Evolutionary conservation across 805 yeast species (phyloP).

Genomic region (Spathaspora arborariae): DNA sequence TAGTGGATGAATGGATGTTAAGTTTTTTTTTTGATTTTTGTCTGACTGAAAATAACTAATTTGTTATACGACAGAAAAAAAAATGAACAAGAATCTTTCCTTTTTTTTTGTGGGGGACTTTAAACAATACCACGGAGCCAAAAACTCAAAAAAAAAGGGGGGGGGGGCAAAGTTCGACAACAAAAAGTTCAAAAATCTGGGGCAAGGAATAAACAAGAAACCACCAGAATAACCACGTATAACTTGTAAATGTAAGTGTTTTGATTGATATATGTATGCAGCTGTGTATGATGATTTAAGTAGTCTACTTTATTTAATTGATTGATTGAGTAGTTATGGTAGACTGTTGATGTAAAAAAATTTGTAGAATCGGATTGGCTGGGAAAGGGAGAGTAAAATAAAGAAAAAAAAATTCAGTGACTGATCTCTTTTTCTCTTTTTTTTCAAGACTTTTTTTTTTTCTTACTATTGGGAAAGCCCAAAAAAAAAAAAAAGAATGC

Average conservation of each 20-base stretch:
- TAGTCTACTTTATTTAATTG: background rate
- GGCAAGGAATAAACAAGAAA: background rate
- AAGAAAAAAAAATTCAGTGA: background rate
- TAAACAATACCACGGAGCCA: too few relatives aligned
- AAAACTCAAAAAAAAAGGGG: background rate
- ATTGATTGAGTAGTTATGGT: background rate
- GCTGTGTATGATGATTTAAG: too few relatives aligned
- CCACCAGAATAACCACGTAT: too few relatives aligned
- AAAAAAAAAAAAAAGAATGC: background rate
- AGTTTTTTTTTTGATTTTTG: background rate
- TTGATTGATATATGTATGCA: too few relatives aligned
- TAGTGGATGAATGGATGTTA: background rate
- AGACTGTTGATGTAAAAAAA: background rate
- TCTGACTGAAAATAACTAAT: background rate
- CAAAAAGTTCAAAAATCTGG: conserved; percentile 1
- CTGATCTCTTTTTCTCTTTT: too few relatives aligned
- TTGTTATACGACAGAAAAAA: background rate
- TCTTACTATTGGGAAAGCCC: too few relatives aligned
- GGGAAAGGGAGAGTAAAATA: background rate
- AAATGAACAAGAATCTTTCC: too few relatives aligned
- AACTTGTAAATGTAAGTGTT: too few relatives aligned
- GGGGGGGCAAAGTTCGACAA: background rate
- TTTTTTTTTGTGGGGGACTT: background rate
- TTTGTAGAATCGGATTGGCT: background rate
- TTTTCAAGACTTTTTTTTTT: background rate